Evolutionary conservation across 2,329 filamentous ascomycete genomes (phyloP).

Genomic region (Raffaelea albimanens): DNA sequence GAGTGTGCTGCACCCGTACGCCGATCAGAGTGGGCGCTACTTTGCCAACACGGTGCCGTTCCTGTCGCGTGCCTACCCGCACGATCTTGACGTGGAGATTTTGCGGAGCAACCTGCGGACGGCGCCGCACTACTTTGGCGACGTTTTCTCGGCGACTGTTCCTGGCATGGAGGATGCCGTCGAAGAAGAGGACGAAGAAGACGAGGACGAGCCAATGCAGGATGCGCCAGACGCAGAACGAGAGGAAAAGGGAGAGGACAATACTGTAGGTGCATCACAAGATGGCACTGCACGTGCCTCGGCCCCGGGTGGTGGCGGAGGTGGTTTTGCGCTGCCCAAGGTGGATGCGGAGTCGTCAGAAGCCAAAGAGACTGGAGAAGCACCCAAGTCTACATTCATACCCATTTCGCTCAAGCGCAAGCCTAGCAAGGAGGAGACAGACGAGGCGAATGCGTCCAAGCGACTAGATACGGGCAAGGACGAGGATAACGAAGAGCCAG

Average conservation of each 20-base stretch:
- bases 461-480: slow-evolving; percentile 11
- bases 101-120: slow-evolving; percentile 51
- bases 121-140: slow-evolving; percentile 17
- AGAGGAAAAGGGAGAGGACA: background rate
- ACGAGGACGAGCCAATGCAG: slow-evolving; percentile 34
- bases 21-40: slow-evolving; percentile 51
- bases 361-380: slow-evolving; percentile 15
- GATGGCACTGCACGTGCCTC: no score
- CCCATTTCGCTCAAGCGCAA: slow-evolving; percentile 30
- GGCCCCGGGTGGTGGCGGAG: no score
- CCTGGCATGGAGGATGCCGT: slow-evolving; percentile 6
- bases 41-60: slow-evolving; percentile 74
- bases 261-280: background rate
- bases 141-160: slow-evolving; percentile 15
- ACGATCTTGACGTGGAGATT: slow-evolving; percentile 60
- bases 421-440: slow-evolving; percentile 28
- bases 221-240: slow-evolving; percentile 11
- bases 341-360: slow-evolving; percentile 11
- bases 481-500: background rate
- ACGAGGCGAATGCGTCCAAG: slow-evolving; percentile 16
- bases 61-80: slow-evolving; percentile 55
- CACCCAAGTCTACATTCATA: slow-evolving; percentile 5
- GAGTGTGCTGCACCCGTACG: slow-evolving; percentile 70
- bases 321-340: no score
- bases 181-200: slow-evolving; percentile 32